Evolutionary conservation across 371 early-diverging fungal genomes (phyloP), one percentile per base, ranked within the genome.

Genomic region (Phascolomyces articulosus): DNA sequence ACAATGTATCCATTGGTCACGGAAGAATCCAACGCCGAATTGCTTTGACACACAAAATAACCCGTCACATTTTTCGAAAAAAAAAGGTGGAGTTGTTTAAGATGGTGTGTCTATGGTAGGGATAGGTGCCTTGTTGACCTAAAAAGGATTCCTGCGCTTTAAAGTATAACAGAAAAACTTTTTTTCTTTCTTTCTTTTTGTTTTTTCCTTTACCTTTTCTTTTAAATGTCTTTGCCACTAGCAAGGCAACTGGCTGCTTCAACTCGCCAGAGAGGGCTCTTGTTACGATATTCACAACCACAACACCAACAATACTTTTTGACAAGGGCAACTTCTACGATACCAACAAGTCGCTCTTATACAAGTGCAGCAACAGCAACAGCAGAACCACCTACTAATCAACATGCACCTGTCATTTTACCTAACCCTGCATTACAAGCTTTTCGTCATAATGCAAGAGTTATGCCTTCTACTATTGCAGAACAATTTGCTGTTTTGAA

Each of bases 401-500:
- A 20, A 51, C 48, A 8, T 49, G 15, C 31, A 2, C 63, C 49
- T 56, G 56, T 82, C 49, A 70, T 82, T 31, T 60, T 82, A 49
- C 82, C 82, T 1, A 77, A 74, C 40, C 79, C 79, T 6, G 70
- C 75, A 7, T 27, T 70, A 7, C 54, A 64, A 11, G 47, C 70
- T 16, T 83, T 71, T 48, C 76, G 68, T 23, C 21, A 49, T 13
- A 68, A 71, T 20, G 67, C 80, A 21, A 62, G 67, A 31, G 69
- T 80, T 2, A 65, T 83, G 7, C 80, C 83, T 20, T 71, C 77
- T 1, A 58, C 40, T 24, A 58, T 83, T 8, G 73, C 83, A 10
- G 83, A 83, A 54, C 80, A 79, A 53, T 83, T 80, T 68, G 78
- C 83, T 24, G 70, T 83, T 23, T 63, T 95, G 71, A 86, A 91